These are phyloP conservation scores for Fremontodendron californicum DNA, from an alignment of 345 rosid species.

Conservation along the genomic window DNA sequence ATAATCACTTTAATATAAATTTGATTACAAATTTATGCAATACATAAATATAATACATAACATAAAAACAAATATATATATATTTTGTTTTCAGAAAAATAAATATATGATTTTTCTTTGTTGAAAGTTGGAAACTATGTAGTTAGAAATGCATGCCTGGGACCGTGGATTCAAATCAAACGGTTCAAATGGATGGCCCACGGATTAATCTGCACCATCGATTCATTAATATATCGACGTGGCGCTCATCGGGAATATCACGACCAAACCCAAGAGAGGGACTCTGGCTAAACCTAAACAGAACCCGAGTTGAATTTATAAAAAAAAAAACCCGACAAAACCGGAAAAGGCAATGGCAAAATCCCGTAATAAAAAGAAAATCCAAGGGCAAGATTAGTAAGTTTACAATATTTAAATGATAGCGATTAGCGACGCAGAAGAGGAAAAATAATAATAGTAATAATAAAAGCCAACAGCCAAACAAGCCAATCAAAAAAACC, in stretches of 20 bases:
- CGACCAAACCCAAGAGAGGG: slow-evolving; percentile 2
- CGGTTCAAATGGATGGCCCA: background rate
- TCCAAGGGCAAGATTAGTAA: slow-evolving; percentile 16
- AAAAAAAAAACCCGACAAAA: slow-evolving; percentile 3
- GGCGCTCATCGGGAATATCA: background rate
- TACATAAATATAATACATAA: too few relatives aligned
- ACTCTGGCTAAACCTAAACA: background rate
- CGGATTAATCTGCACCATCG: background rate
- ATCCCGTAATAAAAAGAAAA: slow-evolving; percentile 12
- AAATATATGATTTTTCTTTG: too few relatives aligned
- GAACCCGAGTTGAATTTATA: background rate
- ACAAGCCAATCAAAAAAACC: slow-evolving; percentile 25
- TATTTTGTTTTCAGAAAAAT: too few relatives aligned
- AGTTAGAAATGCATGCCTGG: too few relatives aligned
- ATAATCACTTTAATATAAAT: too few relatives aligned
- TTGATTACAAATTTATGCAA: too few relatives aligned
- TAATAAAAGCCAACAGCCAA: slow-evolving; percentile 16
- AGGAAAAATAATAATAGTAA: background rate
- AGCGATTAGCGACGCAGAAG: slow-evolving; percentile 19
- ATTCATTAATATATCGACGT: background rate
- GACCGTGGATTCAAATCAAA: background rate
- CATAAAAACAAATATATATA: too few relatives aligned
- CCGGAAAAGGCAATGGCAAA: slow-evolving; percentile 5
- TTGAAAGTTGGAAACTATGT: too few relatives aligned
- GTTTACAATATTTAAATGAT: slow-evolving; percentile 26